Conservation (phyloP, 352 stramenopile species). For the Pythium catenulatum region DNA sequence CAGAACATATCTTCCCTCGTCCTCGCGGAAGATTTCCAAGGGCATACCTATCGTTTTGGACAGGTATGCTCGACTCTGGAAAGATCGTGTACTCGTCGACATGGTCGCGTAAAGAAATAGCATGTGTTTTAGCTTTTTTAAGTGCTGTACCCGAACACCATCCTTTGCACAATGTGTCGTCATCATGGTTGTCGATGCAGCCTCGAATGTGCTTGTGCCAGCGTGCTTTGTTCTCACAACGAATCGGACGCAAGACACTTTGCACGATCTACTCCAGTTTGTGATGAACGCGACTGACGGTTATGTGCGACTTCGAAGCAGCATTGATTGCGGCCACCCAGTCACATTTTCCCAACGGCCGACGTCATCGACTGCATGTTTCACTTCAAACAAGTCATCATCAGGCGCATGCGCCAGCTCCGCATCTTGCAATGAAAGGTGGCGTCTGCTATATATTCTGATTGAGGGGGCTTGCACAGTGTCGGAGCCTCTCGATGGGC, state of each 20-base stretch:
- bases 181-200: constrained; percentile 55
- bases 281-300: not conserved
- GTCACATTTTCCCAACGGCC: constrained; percentile 17
- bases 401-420: not conserved
- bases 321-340: constrained; percentile 20
- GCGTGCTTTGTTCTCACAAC: constrained; percentile 49
- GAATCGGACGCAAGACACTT: constrained; percentile 25
- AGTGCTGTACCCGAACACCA: no score
- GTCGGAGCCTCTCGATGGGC: no score
- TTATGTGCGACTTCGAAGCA: constrained; percentile 37
- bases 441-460: not conserved
- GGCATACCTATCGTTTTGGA: no score
- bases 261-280: constrained; percentile 41
- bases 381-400: constrained; percentile 47
- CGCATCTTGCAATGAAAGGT: not conserved
- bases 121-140: no score
- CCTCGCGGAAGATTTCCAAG: no score
- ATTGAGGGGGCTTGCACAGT: no score
- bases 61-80: no score
- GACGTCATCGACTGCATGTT: constrained; percentile 43
- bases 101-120: no score
- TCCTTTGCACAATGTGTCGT: constrained; percentile 52
- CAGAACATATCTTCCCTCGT: no score
- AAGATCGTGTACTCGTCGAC: no score
- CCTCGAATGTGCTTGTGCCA: constrained; percentile 24